Conservation (phyloP, 2,329 filamentous ascomycete genomes). For the Aspergillus sp. region DNA sequence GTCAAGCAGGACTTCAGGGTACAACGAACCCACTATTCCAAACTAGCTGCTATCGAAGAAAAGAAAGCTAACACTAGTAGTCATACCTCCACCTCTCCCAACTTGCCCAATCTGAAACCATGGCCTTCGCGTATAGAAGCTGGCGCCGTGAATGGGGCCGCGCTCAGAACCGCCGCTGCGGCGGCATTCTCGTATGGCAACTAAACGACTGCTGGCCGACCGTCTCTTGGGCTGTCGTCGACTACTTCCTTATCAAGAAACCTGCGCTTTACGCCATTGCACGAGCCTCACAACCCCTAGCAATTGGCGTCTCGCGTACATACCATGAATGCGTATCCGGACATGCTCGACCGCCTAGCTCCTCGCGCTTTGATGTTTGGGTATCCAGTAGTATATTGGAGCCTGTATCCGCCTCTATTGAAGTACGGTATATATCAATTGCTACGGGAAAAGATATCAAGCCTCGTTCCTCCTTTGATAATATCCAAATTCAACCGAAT, state of each 20-base stretch:
- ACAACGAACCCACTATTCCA: constrained; percentile 30
- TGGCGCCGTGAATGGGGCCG: constrained; percentile 51
- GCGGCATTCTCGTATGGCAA: constrained; percentile 50
- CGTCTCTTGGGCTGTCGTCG: constrained; percentile 62
- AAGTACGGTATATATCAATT: too few relatives aligned
- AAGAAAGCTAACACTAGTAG: too few relatives aligned
- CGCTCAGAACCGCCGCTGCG: constrained; percentile 34
- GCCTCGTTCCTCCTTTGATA: too few relatives aligned
- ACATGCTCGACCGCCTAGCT: constrained; percentile 55
- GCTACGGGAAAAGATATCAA: too few relatives aligned
- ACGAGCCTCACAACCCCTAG: constrained; percentile 56
- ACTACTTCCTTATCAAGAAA: constrained; percentile 62
- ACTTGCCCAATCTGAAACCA: constrained; percentile 59
- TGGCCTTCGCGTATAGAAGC: constrained; percentile 61
- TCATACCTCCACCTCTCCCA: constrained; percentile 67
- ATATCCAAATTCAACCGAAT: too few relatives aligned
- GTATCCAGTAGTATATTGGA: constrained; percentile 48
- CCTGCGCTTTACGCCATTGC: constrained; percentile 62
- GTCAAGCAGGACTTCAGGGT: constrained; percentile 38
- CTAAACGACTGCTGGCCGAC: constrained; percentile 58
- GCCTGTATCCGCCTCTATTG: too few relatives aligned
- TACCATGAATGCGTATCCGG: constrained; percentile 62
- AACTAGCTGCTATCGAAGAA: too few relatives aligned
- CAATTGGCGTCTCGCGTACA: constrained; percentile 56
- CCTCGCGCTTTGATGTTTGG: constrained; percentile 57